Evolutionary conservation across 192 early-diverging fungal genomes (phyloP), one percentile per base, ranked within the genome.

Genomic region (Paraglomus occultum): DNA sequence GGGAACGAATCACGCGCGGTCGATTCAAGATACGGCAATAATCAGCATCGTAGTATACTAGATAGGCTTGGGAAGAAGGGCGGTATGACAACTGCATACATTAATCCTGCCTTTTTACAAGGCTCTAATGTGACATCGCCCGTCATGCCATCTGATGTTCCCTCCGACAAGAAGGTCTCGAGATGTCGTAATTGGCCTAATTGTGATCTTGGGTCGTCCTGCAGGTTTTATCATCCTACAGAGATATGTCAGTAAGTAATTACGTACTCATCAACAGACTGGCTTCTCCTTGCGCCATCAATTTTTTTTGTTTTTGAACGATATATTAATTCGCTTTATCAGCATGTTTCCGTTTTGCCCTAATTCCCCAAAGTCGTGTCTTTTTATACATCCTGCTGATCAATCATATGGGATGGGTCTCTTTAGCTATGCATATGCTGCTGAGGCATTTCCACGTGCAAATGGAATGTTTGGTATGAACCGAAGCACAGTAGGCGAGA

Each of bases 141-240:
- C 17, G 31, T 31, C 31, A 44, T 55, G 23, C 17, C 49, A 7
- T 45, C 66, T 38, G 40, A 68, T 12, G 12, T 39, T 10, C 53
- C 31, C 44, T 31, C 54, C 18, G 54, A 54, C 22, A 68, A 51
- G 18, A 74, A 77, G 43, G 31, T 67, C 11, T 63, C 67, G 12
- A 69, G 78, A 0, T 80, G 78, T 65, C 64, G 71, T 8, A 74
- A 74, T 65, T 80, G 78, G 78, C 78, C 78, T 44, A 80, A 75
- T 59, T 80, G 78, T 39, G 6, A 71, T 18, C 72, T 76, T 22
- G 75, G 73, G 18, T 55, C 71, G 5, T 9, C 48, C 14, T 80
- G 78, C 39, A 75, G 67, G 23, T 80, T 70, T 53, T 75, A 76
- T 73, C 78, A 80, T 63, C 78, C 78, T 20, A 72, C 64, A 9